Base-by-base conservation (phyloP, 1,284 basidiomycete species). In the Xerocomus amazonicus region DNA sequence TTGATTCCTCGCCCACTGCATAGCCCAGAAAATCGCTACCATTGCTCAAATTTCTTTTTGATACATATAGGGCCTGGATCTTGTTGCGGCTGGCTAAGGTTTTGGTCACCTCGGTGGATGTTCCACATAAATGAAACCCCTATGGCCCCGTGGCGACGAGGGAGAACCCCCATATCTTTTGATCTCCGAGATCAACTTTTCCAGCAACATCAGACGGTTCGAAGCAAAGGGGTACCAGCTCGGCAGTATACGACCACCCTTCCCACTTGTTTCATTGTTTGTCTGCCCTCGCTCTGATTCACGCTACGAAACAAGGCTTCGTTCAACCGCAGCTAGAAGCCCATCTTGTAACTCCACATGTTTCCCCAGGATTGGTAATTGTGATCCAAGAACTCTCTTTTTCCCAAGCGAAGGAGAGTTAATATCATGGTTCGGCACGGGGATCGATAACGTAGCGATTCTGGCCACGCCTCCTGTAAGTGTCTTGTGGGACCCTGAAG, bases 401-500 rank as follows among this genome's bases (percentile, higher is more conserved):
- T 42, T 39, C 39, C 35, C 46, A 50, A 46, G 26, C 38, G 39
- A 39, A 33, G 27, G 43, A 36, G 47, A 51, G 4, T 41, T 57
- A 32, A 54, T 50, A 42, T 52, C 17, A 34, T 34, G 33, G 29
- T 38, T 45, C 41, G 37, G 33, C 42, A 31, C 48, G 50, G 40
- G 45, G 45, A 60, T 56, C 46, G 52, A 53, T 52, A 45, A 37
- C 41, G 23, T 45, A 44, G 31, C 32, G 33, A 32, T 39, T 37
- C 32, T 42, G 9, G 28, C 39, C 31, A 43, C 19, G 53, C 43
- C 41, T 35, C 32, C 26, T 26, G 17, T 13, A 35, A 29, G 9
- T 42, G 27, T 27, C n/a, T n/a, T n/a, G 43, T 26, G 47, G 9
- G 45, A 52, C 55, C 57, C 56, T 65, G 26, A 31, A 28, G 16